These are phyloP conservation scores for Diutina pseudorugosa DNA, from an alignment of 1,139 yeast genomes.

Conservation along the genomic window DNA sequence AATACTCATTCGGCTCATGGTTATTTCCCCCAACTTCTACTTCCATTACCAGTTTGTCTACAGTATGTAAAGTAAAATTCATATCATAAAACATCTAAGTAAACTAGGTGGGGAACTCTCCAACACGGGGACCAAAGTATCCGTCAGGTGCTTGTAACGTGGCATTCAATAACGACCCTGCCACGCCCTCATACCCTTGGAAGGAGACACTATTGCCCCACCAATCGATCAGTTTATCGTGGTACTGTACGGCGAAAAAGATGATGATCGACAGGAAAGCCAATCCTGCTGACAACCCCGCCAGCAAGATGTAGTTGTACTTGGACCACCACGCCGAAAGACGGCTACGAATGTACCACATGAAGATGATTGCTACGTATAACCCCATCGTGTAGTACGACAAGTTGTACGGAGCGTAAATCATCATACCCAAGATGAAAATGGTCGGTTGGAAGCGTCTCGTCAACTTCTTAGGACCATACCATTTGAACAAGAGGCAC, in stretches of 20 bases:
- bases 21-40: too few species aligned
- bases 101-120: constrained; percentile 20
- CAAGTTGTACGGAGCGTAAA: constrained; percentile 44
- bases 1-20: too few species aligned
- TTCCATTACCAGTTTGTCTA: too few species aligned
- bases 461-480: constrained; percentile 7
- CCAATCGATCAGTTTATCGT: constrained; percentile 31
- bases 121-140: constrained; percentile 33
- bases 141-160: constrained; percentile 23
- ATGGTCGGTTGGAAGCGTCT: constrained; percentile 35
- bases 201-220: constrained; percentile 46
- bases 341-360: constrained; percentile 37
- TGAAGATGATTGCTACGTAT: constrained; percentile 36
- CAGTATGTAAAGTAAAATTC: too few species aligned
- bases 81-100: background rate
- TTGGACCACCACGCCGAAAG: constrained; percentile 51
- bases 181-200: constrained; percentile 36
- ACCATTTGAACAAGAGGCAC: constrained; percentile 45
- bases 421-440: constrained; percentile 32
- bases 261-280: constrained; percentile 45
- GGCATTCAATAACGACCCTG: constrained; percentile 5
- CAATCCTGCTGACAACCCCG: constrained; percentile 48
- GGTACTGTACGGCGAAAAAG: constrained; percentile 41
- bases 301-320: constrained; percentile 44
- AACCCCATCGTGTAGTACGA: constrained; percentile 43